phyloP scores from a whole-genome alignment of 108 stramenopile genomes.

The Stephanodiscus minutulus region DNA sequence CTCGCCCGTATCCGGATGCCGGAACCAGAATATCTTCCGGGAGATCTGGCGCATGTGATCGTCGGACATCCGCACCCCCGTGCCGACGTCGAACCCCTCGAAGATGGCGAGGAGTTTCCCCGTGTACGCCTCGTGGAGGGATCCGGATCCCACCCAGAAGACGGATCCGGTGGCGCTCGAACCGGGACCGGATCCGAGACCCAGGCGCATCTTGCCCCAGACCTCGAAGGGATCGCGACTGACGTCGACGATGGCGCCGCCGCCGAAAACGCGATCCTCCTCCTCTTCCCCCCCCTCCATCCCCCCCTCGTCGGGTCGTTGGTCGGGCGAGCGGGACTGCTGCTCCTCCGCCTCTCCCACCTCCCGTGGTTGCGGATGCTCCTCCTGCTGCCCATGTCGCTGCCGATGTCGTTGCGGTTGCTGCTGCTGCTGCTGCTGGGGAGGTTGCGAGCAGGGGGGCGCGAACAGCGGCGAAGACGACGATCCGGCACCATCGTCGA shows the following conservation, averaged over 20 bases:
- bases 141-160: slow-evolving; percentile 33
- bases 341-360: too few relatives aligned
- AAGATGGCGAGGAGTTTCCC: slow-evolving; percentile 30
- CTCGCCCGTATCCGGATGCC: slow-evolving; percentile 24
- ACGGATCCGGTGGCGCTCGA: slow-evolving; percentile 13
- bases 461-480: too few relatives aligned
- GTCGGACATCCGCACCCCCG: slow-evolving; percentile 18
- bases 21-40: slow-evolving; percentile 47
- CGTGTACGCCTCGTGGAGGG: slow-evolving; percentile 31
- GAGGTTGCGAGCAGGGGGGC: too few relatives aligned
- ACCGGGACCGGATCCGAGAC: slow-evolving; percentile 26
- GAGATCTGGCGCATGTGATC: slow-evolving; percentile 26
- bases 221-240: slow-evolving; percentile 21
- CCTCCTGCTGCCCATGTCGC: too few relatives aligned
- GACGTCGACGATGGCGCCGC: neutral
- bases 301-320: too few relatives aligned
- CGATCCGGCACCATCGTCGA: too few relatives aligned
- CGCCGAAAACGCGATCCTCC: neutral
- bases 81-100: slow-evolving; percentile 38
- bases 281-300: too few relatives aligned
- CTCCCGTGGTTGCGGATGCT: too few relatives aligned
- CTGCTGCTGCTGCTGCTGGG: too few relatives aligned
- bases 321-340: too few relatives aligned
- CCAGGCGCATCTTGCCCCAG: slow-evolving; percentile 29
- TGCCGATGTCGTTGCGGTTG: too few relatives aligned